Evolutionary conservation across 176 grass and related monocot genomes (phyloP).

Genomic region (Aegilops tauschii): DNA sequence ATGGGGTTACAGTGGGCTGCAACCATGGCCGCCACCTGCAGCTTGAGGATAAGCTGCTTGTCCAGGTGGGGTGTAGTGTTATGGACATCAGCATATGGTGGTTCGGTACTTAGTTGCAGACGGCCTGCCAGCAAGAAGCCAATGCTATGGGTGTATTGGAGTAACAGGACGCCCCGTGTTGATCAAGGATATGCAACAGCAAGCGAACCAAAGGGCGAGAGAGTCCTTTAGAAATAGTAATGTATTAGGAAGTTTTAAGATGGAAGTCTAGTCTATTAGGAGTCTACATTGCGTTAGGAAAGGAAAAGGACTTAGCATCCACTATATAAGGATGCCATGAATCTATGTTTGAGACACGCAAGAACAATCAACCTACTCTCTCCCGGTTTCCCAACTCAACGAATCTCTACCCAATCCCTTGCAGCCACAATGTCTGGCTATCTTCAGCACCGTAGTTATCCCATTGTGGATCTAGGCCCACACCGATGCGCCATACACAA

Average conservation of each 20-base stretch:
- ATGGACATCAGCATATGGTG: neutral
- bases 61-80: neutral
- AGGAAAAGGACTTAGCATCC: neutral
- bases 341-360: neutral
- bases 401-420: neutral
- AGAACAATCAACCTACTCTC: neutral
- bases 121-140: neutral
- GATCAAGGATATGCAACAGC: no score
- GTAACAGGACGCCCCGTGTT: neutral
- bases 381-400: neutral
- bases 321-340: neutral
- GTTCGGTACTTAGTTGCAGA: neutral
- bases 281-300: neutral
- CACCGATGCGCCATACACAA: neutral
- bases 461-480: no score
- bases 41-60: neutral
- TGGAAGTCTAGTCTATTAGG: neutral
- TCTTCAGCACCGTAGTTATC: no score
- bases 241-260: neutral
- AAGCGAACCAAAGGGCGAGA: no score
- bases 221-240: no score
- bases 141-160: neutral
- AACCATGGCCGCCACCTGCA: no score
- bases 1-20: neutral
- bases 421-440: neutral